Evolutionary conservation across 495 filamentous ascomycete species (phyloP).

Genomic region (Melanomma pulvis-pyrius): DNA sequence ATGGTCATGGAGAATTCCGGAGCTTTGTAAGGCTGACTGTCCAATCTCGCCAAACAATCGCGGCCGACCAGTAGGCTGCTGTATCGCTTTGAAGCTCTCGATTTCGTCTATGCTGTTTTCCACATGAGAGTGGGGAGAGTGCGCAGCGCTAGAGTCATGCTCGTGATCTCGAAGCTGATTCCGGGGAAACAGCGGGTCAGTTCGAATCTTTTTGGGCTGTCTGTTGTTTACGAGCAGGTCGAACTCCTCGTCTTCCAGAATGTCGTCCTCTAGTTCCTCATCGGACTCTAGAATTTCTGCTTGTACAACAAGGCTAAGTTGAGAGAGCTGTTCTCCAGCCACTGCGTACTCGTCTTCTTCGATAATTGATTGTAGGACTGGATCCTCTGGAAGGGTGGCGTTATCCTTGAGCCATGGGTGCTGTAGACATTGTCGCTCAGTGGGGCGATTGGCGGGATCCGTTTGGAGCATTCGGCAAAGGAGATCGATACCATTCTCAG

Average conservation of each 20-base stretch:
- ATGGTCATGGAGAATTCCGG: conserved; percentile 51
- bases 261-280: conserved; percentile 43
- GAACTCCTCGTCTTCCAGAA: conserved; percentile 30
- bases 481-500: conserved; percentile 68
- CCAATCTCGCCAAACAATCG: conserved; percentile 84
- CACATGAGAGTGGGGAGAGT: conserved; percentile 30
- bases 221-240: conserved; percentile 35
- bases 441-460: conserved; percentile 69
- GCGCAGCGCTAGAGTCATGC: conserved; percentile 42
- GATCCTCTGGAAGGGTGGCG: conserved; percentile 44
- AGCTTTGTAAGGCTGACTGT: conserved; percentile 68
- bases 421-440: conserved; percentile 61
- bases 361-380: conserved; percentile 51
- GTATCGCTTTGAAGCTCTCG: conserved; percentile 34
- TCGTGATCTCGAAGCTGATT: conserved; percentile 40
- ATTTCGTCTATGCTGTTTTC: conserved; percentile 37
- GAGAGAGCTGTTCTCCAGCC: conserved; percentile 61
- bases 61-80: conserved; percentile 8
- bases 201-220: conserved; percentile 44
- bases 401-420: conserved; percentile 68
- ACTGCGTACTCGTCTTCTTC: conserved; percentile 55
- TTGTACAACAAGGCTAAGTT: conserved; percentile 67
- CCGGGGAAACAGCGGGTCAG: conserved; percentile 36
- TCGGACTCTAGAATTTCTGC: conserved; percentile 47
- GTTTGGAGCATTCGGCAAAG: conserved; percentile 74